These are phyloP conservation scores for Entophlyctis luteolus DNA, from an alignment of 192 early-diverging fungal species.

Conservation along the genomic window DNA sequence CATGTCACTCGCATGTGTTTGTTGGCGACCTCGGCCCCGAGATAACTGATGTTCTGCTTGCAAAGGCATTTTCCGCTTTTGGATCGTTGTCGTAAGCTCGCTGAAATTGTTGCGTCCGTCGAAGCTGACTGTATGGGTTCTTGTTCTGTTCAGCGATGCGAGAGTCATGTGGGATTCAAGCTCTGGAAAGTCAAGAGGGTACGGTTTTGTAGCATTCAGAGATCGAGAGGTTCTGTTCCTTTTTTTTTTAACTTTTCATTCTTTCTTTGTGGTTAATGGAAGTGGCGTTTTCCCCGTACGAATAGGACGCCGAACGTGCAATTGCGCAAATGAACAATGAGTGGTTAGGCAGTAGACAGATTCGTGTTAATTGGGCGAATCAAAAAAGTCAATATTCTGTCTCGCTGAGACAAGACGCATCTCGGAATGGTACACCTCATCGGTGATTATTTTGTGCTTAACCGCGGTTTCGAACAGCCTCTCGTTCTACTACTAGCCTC, in stretches of 20 bases:
- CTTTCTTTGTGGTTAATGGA: background rate
- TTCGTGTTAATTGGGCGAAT: constrained; percentile 93
- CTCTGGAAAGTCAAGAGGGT: constrained; percentile 87
- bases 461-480: too few relatives aligned
- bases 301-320: constrained; percentile 79
- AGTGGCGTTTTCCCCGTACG: too few relatives aligned
- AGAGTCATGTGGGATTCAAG: constrained; percentile 89
- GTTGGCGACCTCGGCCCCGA: constrained; percentile 91
- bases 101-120: background rate
- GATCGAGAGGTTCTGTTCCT: constrained; percentile 52
- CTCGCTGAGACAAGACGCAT: background rate
- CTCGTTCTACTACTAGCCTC: constrained; percentile 6
- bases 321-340: constrained; percentile 84
- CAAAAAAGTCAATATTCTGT: constrained; percentile 54
- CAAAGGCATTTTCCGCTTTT: constrained; percentile 71
- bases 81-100: constrained; percentile 68
- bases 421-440: background rate
- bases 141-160: constrained; percentile 60
- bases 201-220: constrained; percentile 87
- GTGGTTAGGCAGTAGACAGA: constrained; percentile 78
- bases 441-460: too few relatives aligned
- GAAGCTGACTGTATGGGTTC: background rate
- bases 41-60: constrained; percentile 76
- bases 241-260: background rate
- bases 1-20: constrained; percentile 81